phyloP scores from a whole-genome alignment of 371 early-diverging fungal genomes.

The Coemansia sp. region DNA sequence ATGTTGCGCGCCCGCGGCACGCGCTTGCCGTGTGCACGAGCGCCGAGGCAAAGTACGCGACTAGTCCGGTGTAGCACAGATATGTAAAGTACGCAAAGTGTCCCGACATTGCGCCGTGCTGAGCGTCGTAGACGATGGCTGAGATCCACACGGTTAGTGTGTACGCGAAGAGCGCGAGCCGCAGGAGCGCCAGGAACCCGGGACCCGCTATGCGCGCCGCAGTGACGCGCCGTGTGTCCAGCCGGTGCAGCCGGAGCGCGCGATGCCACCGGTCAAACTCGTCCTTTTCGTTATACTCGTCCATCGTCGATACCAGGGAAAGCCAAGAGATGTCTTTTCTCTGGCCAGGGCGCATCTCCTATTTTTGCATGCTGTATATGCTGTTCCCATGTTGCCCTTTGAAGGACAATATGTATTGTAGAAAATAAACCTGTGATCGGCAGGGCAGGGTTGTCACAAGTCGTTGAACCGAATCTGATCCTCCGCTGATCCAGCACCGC shows the following conservation, averaged over 20 bases:
- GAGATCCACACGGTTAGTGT: slow-evolving; percentile 30
- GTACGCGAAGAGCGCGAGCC: slow-evolving; percentile 22
- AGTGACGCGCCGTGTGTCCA: slow-evolving; percentile 26
- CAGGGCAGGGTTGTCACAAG: too few relatives aligned
- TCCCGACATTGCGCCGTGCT: slow-evolving; percentile 10
- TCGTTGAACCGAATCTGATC: too few relatives aligned
- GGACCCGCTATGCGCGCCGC: slow-evolving; percentile 18
- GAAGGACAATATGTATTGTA: too few relatives aligned
- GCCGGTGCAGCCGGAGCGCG: slow-evolving; percentile 11
- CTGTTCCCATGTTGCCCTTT: too few relatives aligned
- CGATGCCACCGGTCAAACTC: slow-evolving; percentile 12
- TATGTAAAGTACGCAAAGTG: slow-evolving; percentile 46
- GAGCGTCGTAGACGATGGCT: slow-evolving; percentile 20
- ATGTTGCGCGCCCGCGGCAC: slow-evolving; percentile 11
- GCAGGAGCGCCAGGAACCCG: slow-evolving; percentile 4
- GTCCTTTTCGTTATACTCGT: background rate
- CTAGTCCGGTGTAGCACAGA: slow-evolving; percentile 40
- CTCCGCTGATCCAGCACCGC: too few relatives aligned
- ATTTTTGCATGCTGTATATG: background rate
- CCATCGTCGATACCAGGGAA: too few relatives aligned
- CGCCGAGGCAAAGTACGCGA: slow-evolving; percentile 24
- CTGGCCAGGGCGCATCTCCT: too few relatives aligned
- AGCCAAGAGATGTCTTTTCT: too few relatives aligned
- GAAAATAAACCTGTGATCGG: too few relatives aligned
- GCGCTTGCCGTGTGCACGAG: slow-evolving; percentile 16